phyloP scores from a whole-genome alignment of 805 yeast genomes.

The Saturnispora ahearnii region DNA sequence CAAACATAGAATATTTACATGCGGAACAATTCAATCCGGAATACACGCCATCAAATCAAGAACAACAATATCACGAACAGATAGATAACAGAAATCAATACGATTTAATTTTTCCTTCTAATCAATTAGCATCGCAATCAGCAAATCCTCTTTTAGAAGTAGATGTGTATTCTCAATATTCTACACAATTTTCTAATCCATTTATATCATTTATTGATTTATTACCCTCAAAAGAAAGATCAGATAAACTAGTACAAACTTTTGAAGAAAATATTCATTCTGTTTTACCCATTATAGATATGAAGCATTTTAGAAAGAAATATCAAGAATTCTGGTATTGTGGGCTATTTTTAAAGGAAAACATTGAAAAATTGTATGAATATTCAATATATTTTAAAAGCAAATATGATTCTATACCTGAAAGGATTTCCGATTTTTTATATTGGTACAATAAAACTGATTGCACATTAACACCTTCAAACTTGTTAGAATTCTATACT shows the following conservation, averaged over 20 bases:
- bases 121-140: neutral
- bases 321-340: slow-evolving; percentile 39
- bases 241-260: slow-evolving; percentile 38
- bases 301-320: slow-evolving; percentile 35
- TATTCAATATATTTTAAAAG: slow-evolving; percentile 11
- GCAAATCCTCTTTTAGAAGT: neutral
- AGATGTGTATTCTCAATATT: slow-evolving; percentile 3
- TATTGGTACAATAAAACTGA: slow-evolving; percentile 37
- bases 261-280: slow-evolving; percentile 46
- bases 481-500: slow-evolving; percentile 18
- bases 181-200: slow-evolving; percentile 12
- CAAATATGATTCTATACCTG: slow-evolving; percentile 9
- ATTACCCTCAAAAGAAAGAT: slow-evolving; percentile 41
- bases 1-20: neutral
- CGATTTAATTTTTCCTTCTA: neutral
- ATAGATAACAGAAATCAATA: neutral
- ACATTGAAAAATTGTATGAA: slow-evolving; percentile 17
- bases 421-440: slow-evolving; percentile 24
- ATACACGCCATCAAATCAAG: neutral
- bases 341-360: slow-evolving; percentile 18
- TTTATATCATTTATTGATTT: slow-evolving; percentile 25
- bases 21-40: neutral
- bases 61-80: neutral
- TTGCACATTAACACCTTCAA: slow-evolving; percentile 12
- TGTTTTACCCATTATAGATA: slow-evolving; percentile 44